These are phyloP conservation scores for Halophytophthora batemanensis DNA, from an alignment of 352 stramenopile genomes.

Conservation along the genomic window DNA sequence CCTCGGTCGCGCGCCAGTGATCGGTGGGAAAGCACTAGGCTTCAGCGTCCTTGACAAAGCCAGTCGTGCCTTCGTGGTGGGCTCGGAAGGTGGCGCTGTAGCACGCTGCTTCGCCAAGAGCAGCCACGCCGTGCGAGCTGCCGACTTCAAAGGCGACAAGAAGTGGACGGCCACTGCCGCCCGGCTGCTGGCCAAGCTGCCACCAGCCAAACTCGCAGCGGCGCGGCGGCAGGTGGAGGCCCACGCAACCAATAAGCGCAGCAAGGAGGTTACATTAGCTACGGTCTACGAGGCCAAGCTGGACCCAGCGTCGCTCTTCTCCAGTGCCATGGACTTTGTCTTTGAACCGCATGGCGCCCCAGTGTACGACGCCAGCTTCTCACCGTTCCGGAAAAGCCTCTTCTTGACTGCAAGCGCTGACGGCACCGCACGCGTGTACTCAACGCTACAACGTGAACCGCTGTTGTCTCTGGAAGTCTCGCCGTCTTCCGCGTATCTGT, in stretches of 20 bases:
- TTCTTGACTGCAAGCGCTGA: conserved; percentile 80
- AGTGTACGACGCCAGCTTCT: conserved; percentile 80
- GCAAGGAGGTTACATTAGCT: conserved; percentile 61
- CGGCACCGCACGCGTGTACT: conserved; percentile 78
- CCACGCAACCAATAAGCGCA: conserved; percentile 57
- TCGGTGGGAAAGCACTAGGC: conserved; percentile 60
- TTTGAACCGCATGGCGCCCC: conserved; percentile 72
- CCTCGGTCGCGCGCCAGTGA: conserved; percentile 21
- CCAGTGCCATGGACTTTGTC: conserved; percentile 69
- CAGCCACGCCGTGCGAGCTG: conserved; percentile 31
- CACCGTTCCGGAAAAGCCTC: conserved; percentile 78
- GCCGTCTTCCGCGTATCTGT: conserved; percentile 67
- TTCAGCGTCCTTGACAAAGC: conserved; percentile 69
- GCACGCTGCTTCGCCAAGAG: conserved; percentile 63
- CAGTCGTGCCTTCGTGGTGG: conserved; percentile 70
- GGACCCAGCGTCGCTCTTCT: conserved; percentile 53
- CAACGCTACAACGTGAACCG: conserved; percentile 54
- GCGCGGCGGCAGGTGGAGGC: conserved; percentile 67
- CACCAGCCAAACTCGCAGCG: conserved; percentile 34
- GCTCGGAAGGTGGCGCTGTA: conserved; percentile 69
- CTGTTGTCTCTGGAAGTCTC: conserved; percentile 66
- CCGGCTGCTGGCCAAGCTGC: conserved; percentile 55
- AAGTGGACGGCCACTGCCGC: conserved; percentile 77
- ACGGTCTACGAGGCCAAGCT: conserved; percentile 77
- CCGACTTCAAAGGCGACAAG: conserved; percentile 72